phyloP scores from a whole-genome alignment of 768 basidiomycete genomes.

The Phylloporus arenicola region DNA sequence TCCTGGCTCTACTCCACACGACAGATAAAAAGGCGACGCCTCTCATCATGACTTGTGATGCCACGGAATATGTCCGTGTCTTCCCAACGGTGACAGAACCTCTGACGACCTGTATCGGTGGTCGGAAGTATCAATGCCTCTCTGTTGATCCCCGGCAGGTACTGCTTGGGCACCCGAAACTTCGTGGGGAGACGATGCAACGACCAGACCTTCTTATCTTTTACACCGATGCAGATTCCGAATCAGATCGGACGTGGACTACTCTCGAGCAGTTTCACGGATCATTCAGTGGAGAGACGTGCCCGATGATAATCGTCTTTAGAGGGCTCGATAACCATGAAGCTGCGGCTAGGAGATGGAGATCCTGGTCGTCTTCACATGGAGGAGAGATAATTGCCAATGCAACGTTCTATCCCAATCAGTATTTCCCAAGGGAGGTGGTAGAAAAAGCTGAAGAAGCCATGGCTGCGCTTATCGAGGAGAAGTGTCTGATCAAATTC shows the following conservation, averaged over 20 bases:
- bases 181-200: background rate
- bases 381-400: constrained; percentile 13
- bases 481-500: constrained; percentile 16
- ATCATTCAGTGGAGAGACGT: constrained; percentile 15
- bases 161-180: background rate
- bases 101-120: background rate
- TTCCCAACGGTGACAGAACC: constrained; percentile 4
- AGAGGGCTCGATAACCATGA: constrained; percentile 13
- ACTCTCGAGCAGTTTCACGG: constrained; percentile 14
- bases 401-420: constrained; percentile 19
- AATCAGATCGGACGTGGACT: constrained; percentile 8
- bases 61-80: constrained; percentile 4
- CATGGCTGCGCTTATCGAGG: constrained; percentile 16
- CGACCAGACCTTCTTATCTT: constrained; percentile 23
- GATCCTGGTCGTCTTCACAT: constrained; percentile 7
- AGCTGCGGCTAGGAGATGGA: constrained; percentile 14
- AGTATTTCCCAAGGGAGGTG: constrained; percentile 7
- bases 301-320: constrained; percentile 21
- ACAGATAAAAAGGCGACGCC: constrained; percentile 10
- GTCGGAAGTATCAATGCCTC: constrained; percentile 13
- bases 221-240: constrained; percentile 10
- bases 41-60: constrained; percentile 15
- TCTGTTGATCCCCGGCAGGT: constrained; percentile 4
- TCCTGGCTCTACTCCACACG: constrained; percentile 10
- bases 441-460: constrained; percentile 15